Conservation (phyloP, 192 early-diverging fungal species). For the Coemansia sp. region DNA sequence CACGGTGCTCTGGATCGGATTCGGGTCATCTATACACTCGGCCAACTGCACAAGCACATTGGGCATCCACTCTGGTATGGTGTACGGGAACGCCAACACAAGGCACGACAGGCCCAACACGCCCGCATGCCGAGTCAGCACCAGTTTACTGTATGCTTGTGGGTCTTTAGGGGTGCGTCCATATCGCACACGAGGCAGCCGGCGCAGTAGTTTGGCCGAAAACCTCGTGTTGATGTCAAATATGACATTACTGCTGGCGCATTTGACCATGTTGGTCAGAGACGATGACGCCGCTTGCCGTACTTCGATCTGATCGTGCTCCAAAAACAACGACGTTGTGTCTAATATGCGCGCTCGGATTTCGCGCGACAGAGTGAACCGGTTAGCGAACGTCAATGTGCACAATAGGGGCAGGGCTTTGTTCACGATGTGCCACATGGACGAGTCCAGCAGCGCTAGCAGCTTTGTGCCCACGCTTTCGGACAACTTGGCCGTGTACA, state of each 20-base stretch:
- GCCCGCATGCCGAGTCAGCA: constrained; percentile 79
- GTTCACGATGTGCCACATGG: constrained; percentile 76
- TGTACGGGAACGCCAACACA: constrained; percentile 90
- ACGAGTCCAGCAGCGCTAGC: constrained; percentile 40
- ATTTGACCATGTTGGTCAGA: constrained; percentile 48
- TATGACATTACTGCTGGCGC: constrained; percentile 36
- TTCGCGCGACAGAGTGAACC: constrained; percentile 65
- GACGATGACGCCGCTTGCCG: constrained; percentile 36
- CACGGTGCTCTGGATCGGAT: constrained; percentile 82
- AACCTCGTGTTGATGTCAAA: constrained; percentile 41
- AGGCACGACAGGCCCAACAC: constrained; percentile 88
- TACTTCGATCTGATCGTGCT: constrained; percentile 88
- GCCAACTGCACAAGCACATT: constrained; percentile 75
- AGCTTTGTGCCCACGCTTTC: constrained; percentile 31
- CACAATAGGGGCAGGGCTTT: constrained; percentile 83
- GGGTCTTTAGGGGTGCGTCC: constrained; percentile 30
- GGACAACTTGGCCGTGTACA: constrained; percentile 33
- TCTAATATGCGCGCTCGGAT: constrained; percentile 65
- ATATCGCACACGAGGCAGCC: constrained; percentile 33
- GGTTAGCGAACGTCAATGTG: constrained; percentile 82
- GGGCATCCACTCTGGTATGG: constrained; percentile 90
- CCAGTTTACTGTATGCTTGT: constrained; percentile 18
- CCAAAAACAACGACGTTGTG: constrained; percentile 64
- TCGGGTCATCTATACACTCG: constrained; percentile 76
- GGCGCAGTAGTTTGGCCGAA: constrained; percentile 26